phyloP scores from a whole-genome alignment of 1,139 yeast genomes.

The Candida mesenterica region DNA sequence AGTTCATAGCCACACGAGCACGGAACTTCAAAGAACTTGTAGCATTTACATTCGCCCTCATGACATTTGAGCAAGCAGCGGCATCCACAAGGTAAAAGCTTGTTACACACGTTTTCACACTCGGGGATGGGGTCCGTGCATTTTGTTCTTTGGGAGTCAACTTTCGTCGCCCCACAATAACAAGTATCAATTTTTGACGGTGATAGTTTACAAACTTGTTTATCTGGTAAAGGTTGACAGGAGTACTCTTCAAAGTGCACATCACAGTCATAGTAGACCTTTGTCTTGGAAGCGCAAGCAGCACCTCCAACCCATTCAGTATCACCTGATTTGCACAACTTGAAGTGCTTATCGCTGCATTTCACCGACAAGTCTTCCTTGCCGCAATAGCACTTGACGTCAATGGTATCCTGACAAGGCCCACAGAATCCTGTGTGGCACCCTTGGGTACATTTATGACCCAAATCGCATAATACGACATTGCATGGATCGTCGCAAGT shows the following conservation, averaged over 20 bases:
- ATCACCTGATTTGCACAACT: constrained; percentile 22
- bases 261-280: constrained; percentile 60
- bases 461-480: constrained; percentile 57
- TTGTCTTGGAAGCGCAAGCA: constrained; percentile 54
- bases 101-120: constrained; percentile 66
- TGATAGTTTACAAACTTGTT: constrained; percentile 57
- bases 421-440: constrained; percentile 87
- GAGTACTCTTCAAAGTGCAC: constrained; percentile 55
- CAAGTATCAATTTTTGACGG: constrained; percentile 63
- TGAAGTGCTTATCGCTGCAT: constrained; percentile 49
- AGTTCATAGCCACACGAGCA: constrained; percentile 53
- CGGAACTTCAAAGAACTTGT: constrained; percentile 37
- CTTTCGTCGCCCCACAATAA: constrained; percentile 66
- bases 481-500: constrained; percentile 62
- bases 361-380: constrained; percentile 38
- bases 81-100: constrained; percentile 69
- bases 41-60: constrained; percentile 73
- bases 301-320: constrained; percentile 59
- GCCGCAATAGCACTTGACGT: constrained; percentile 75
- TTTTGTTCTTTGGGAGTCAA: constrained; percentile 36
- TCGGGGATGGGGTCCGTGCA: constrained; percentile 80
- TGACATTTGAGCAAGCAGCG: constrained; percentile 71
- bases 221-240: constrained; percentile 56
- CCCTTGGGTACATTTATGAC: constrained; percentile 45
- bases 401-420: constrained; percentile 44